A percentile compares a stretch with the other conserved stretches of the same genome.
Conservation (phyloP, 306 rosid species). For the Oxytropis ochrocephala region DNA sequence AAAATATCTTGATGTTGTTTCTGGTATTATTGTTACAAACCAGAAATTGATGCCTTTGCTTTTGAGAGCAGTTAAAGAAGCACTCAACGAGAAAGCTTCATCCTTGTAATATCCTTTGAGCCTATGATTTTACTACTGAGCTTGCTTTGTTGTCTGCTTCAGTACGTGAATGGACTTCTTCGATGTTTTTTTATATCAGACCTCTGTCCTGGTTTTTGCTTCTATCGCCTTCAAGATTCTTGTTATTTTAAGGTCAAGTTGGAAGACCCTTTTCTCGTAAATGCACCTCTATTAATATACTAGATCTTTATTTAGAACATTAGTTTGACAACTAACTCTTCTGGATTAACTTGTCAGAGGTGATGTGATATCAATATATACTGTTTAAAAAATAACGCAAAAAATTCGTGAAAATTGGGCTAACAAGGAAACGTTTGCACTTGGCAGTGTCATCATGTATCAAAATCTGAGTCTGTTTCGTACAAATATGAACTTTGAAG, state of each 20-base stretch:
- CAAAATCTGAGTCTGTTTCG: neutral
- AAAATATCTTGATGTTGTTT: conserved; percentile 62
- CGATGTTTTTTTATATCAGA: neutral
- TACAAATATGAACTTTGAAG: neutral
- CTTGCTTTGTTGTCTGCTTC: conserved; percentile 1
- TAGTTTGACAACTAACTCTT: neutral
- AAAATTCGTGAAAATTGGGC: neutral
- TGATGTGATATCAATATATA: neutral
- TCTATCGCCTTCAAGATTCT: neutral
- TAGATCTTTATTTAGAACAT: neutral
- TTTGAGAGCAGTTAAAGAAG: conserved; percentile 69
- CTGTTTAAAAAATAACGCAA: neutral
- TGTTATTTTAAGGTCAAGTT: neutral
- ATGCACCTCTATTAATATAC: neutral
- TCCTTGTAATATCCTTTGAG: conserved; percentile 41
- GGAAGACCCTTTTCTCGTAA: neutral
- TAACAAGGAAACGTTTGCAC: neutral
- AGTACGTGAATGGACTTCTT: neutral
- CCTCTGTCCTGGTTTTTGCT: neutral
- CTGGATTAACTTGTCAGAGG: neutral
- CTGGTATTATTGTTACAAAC: conserved; percentile 84
- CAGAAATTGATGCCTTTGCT: conserved; percentile 83
- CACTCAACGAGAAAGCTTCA: conserved; percentile 55
- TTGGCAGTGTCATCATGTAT: neutral
- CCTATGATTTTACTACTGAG: neutral